Evolutionary conservation across 2,329 filamentous ascomycete species (phyloP).

Genomic region (Aspergillus thermomutatus): DNA sequence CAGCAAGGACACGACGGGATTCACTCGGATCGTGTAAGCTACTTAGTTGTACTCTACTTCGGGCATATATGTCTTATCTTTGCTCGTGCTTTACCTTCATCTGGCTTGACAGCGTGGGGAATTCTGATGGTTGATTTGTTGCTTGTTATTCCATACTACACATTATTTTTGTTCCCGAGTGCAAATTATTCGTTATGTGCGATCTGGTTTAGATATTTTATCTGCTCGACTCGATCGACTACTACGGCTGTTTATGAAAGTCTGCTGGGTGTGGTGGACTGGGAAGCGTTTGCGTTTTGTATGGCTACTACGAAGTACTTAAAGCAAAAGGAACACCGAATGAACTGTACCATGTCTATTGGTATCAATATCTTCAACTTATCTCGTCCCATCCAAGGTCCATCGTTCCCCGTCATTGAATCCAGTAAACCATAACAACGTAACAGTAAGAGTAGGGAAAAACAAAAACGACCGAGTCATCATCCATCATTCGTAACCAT

Average conservation of each 20-base stretch:
- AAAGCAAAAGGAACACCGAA: neutral
- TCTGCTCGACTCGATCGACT: neutral
- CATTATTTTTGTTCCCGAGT: neutral
- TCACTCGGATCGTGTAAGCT: conserved; percentile 7
- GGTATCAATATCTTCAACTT: neutral
- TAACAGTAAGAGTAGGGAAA: neutral
- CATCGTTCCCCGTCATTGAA: neutral
- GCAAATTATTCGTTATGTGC: neutral
- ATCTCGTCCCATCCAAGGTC: neutral
- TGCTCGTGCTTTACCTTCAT: neutral
- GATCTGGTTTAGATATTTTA: neutral
- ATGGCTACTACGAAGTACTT: neutral
- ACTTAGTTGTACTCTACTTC: neutral
- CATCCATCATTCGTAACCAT: neutral
- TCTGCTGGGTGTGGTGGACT: neutral
- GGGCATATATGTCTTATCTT: neutral
- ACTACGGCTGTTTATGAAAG: neutral
- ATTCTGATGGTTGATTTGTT: neutral
- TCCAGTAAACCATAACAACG: neutral
- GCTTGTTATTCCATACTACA: neutral
- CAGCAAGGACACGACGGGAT: neutral
- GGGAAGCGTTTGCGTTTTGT: neutral
- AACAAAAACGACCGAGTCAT: neutral
- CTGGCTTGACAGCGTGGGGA: neutral
- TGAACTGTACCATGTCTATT: neutral